Evolutionary conservation across 768 basidiomycete genomes (phyloP), one percentile per base, ranked within the genome.

Genomic region (Coprinellus micaceus): DNA sequence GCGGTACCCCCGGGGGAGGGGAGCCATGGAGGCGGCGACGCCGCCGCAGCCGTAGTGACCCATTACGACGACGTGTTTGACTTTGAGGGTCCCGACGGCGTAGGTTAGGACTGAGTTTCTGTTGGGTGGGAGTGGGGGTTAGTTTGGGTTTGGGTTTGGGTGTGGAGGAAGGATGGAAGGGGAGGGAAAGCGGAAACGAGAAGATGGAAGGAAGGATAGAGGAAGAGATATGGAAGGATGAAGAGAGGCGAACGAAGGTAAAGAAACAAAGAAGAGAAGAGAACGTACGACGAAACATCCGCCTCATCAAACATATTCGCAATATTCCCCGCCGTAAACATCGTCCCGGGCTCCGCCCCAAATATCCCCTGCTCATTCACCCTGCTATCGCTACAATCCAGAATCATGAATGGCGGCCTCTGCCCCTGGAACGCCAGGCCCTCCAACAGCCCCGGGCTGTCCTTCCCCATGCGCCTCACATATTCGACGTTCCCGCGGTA

Each of bases 31-130:
- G 0, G 67, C 67, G 0, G 67, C 68, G 19, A 71, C 63, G 12
- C 69, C 69, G 30, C 67, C 69, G 41, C 69, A 71, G 2, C 69
- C 69, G 41, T 71, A 69, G 44, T 71, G 69, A 2, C 66, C 69
- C 56, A 69, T 53, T 1, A 71, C 67, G 36, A 69, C 62, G n/a
- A 71, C 67, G 28, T 71, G 69, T 13, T 65, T 63, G 21, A 71
- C 68, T 36, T 64, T 61, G 21, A 71, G 62, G 5, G 63, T 60
- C 13, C 61, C 61, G 0, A 71, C 66, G 3, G 69, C 69, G 44
- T 66, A 68, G 0, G 66, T 62, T 30, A 70, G 66, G 3, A 70
- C 69, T 0, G 67, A 63, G 43, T 68, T 67, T 21, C 69, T 70
- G n/a, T n/a, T n/a, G n/a, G n/a, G n/a, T n/a, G n/a, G 51, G 7